phyloP scores from a whole-genome alignment of 331 rosid species.

The Rosa hybrid region DNA sequence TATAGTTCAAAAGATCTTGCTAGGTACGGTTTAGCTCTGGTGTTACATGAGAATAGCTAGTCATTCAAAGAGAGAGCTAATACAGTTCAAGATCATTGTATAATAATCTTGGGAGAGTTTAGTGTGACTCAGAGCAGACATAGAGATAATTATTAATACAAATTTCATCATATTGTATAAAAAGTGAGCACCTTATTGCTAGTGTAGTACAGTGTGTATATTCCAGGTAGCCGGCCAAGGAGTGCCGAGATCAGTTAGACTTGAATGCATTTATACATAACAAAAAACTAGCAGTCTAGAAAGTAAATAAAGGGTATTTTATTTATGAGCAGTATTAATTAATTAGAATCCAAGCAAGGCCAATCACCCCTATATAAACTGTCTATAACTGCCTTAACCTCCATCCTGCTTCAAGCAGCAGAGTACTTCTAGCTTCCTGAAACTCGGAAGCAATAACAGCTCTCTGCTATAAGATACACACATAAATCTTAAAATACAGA shows the following conservation, averaged over 20 bases:
- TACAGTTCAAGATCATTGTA: not conserved
- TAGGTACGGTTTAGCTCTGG: not conserved
- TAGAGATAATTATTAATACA: not conserved
- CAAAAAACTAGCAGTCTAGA: not conserved
- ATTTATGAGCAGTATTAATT: not conserved
- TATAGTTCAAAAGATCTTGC: not conserved
- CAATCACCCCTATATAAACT: constrained; percentile 39
- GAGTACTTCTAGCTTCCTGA: constrained; percentile 30
- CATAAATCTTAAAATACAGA: constrained; percentile 29
- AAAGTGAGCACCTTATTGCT: not conserved
- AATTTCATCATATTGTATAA: not conserved
- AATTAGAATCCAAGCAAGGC: constrained; percentile 22
- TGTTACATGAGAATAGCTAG: not conserved
- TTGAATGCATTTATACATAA: not conserved
- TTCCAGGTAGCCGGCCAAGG: not conserved
- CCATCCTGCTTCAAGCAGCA: constrained; percentile 26
- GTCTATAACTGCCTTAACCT: constrained; percentile 41
- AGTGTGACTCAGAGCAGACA: not conserved
- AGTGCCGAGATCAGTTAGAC: not conserved
- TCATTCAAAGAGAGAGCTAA: not conserved
- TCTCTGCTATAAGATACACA: not conserved
- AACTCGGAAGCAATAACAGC: constrained; percentile 11
- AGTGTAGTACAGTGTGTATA: constrained; percentile 5
- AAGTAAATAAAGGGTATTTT: constrained; percentile 12
- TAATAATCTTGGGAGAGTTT: not conserved